Conservation (phyloP, 768 basidiomycete species). For the Cantharellus cinnabarinus region DNA sequence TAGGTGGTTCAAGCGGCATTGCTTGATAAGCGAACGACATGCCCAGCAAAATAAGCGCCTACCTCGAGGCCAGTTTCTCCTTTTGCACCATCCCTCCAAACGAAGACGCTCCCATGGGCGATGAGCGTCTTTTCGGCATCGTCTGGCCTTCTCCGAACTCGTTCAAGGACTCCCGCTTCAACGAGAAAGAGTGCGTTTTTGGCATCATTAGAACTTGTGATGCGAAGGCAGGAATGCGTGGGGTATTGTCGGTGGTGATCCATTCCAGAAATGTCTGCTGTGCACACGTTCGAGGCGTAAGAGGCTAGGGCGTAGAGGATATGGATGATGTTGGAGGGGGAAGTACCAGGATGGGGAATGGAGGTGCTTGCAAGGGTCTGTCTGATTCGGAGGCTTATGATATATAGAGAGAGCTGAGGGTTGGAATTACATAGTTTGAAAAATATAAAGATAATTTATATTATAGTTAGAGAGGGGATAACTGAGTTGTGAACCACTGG, state of each 20-base stretch:
- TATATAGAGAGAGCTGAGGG: too few species aligned
- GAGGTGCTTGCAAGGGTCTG: too few species aligned
- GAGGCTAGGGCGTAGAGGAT: too few species aligned
- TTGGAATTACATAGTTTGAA: too few species aligned
- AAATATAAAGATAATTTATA: too few species aligned
- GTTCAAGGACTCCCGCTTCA: not conserved
- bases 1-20: not conserved
- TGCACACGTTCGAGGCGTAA: too few species aligned
- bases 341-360: too few species aligned
- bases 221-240: not conserved
- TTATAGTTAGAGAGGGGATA: too few species aligned
- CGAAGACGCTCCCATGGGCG: not conserved
- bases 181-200: not conserved
- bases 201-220: not conserved
- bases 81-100: not conserved
- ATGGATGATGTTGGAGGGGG: too few species aligned
- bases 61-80: conserved; percentile 1
- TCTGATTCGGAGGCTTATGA: too few species aligned
- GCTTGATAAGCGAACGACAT: not conserved
- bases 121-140: not conserved
- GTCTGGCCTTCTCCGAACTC: not conserved
- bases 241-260: not conserved
- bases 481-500: too few species aligned
- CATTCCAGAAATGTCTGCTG: not conserved
- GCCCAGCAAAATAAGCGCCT: not conserved